Percentiles rank a stretch among this genome's conserved stretches.
Evolutionary conservation across 108 stramenopile species (phyloP).

Genomic region (Conticribra guillardii): DNA sequence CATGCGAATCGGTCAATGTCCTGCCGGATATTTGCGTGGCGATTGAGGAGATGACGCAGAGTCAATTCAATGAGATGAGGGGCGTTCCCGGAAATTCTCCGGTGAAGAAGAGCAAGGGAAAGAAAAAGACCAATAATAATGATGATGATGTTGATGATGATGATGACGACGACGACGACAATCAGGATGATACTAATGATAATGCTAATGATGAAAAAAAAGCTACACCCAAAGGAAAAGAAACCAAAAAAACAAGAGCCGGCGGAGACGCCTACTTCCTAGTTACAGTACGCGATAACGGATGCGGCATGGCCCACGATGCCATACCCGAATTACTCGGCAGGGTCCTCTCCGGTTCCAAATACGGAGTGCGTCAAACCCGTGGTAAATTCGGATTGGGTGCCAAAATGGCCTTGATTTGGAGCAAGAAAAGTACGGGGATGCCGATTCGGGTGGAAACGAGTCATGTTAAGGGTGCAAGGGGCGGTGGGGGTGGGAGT

Average conservation of each 20-base stretch:
- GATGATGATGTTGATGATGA: background rate
- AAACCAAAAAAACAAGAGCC: constrained; percentile 1
- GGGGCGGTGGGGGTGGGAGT: constrained; percentile 18
- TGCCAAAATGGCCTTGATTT: constrained; percentile 98
- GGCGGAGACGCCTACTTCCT: constrained; percentile 86
- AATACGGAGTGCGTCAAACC: constrained; percentile 96
- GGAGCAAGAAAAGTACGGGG: constrained; percentile 94
- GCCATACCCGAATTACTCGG: constrained; percentile 93
- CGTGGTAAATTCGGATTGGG: constrained; percentile 97
- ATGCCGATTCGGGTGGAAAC: constrained; percentile 86
- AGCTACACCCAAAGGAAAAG: constrained; percentile 5
- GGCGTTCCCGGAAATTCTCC: constrained; percentile 56
- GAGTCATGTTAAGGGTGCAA: constrained; percentile 45
- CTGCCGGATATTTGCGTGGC: constrained; percentile 81
- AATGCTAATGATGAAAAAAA: background rate
- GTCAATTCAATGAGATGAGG: constrained; percentile 80
- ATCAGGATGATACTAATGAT: background rate
- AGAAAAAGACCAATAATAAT: constrained; percentile 13
- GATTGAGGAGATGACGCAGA: constrained; percentile 89
- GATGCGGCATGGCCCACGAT: constrained; percentile 94
- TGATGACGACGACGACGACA: background rate
- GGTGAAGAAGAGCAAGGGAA: constrained; percentile 24
- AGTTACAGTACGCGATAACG: constrained; percentile 91
- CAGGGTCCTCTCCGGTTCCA: constrained; percentile 90
- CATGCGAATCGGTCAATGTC: constrained; percentile 86